Evolutionary conservation across 305 asterid genomes (phyloP).

Genomic region (Plantago rigida): DNA sequence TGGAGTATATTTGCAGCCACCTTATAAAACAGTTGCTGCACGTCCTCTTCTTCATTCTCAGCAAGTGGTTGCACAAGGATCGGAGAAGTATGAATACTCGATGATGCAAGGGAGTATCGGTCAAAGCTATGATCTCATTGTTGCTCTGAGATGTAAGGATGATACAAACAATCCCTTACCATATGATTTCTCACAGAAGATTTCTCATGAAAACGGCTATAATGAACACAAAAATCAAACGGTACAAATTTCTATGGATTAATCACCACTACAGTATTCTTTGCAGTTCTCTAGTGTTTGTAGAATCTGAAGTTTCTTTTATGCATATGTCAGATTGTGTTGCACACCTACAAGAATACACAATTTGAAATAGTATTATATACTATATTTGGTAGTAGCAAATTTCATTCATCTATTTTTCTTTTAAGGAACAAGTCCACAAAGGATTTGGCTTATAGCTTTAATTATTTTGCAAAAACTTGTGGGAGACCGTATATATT

Average conservation of each 20-base stretch:
- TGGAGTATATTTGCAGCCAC: conserved; percentile 55
- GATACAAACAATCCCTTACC: conserved; percentile 23
- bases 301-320: conserved; percentile 1
- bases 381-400: too few relatives aligned
- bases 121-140: conserved; percentile 46
- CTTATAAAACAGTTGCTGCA: conserved; percentile 23
- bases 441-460: too few relatives aligned
- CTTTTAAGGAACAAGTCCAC: too few relatives aligned
- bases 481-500: too few relatives aligned
- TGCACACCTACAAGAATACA: too few relatives aligned
- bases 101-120: conserved; percentile 57
- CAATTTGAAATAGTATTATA: too few relatives aligned
- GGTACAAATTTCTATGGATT: conserved; percentile 7
- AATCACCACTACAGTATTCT: neutral
- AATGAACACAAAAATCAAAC: conserved; percentile 33
- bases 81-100: conserved; percentile 37
- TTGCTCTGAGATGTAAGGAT: conserved; percentile 54
- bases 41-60: conserved; percentile 31
- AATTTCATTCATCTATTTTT: too few relatives aligned
- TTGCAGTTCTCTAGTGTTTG: neutral
- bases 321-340: neutral
- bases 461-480: too few relatives aligned
- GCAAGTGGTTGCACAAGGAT: conserved; percentile 23
- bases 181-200: conserved; percentile 19
- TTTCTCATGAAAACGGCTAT: conserved; percentile 26